Conservation (phyloP, 371 early-diverging fungal species). For the Umbelopsis sp. region DNA sequence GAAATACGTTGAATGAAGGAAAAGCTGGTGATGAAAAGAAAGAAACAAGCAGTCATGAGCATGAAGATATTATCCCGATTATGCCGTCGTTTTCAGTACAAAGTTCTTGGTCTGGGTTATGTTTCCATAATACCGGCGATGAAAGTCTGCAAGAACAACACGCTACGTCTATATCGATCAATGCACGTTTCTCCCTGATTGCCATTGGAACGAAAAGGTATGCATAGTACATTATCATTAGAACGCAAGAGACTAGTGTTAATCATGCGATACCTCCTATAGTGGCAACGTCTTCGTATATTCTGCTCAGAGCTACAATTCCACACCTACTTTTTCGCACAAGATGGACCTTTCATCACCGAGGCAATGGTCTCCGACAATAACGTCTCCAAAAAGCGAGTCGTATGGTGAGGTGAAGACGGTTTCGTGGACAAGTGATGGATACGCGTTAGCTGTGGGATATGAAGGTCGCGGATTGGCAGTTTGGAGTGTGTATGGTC, state of each 20-base stretch:
- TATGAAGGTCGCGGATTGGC: constrained; percentile 62
- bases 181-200: constrained; percentile 49
- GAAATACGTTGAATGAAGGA: neutral
- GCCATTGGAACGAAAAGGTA: constrained; percentile 50
- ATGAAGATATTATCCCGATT: constrained; percentile 21
- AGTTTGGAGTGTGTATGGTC: constrained; percentile 83
- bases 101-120: constrained; percentile 42
- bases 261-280: neutral
- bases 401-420: constrained; percentile 26
- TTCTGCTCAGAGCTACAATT: constrained; percentile 36
- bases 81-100: constrained; percentile 36
- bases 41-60: neutral
- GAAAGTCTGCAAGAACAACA: constrained; percentile 18
- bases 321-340: constrained; percentile 39
- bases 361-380: constrained; percentile 11
- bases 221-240: neutral
- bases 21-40: neutral
- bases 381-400: neutral
- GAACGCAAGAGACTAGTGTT: neutral
- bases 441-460: constrained; percentile 76
- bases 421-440: constrained; percentile 79
- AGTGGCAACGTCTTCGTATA: constrained; percentile 47
- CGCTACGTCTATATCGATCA: constrained; percentile 47
- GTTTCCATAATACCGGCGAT: constrained; percentile 37
- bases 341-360: constrained; percentile 24